Conservation (phyloP, 1,139 yeast genomes). For the Spencermartinsiella ligniputridi region DNA sequence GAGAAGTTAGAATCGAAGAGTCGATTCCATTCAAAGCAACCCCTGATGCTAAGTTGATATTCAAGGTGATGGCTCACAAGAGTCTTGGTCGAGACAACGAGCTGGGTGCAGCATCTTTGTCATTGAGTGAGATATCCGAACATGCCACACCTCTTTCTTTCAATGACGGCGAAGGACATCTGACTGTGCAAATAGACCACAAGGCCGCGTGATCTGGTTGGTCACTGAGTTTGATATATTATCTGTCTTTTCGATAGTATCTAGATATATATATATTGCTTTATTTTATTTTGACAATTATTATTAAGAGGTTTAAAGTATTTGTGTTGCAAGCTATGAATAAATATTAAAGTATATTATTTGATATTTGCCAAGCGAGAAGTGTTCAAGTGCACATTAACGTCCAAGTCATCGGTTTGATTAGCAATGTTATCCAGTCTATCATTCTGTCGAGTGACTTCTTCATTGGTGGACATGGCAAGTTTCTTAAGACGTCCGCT, state of each 20-base stretch:
- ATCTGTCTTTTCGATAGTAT: too few relatives aligned
- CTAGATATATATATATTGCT: too few relatives aligned
- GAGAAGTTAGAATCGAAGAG: constrained; percentile 57
- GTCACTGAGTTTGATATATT: too few relatives aligned
- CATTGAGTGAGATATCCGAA: constrained; percentile 23
- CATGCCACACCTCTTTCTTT: constrained; percentile 4
- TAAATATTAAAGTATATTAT: too few relatives aligned
- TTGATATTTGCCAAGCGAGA: constrained; percentile 38
- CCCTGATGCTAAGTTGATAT: constrained; percentile 52
- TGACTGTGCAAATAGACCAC: constrained; percentile 8
- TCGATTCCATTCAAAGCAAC: constrained; percentile 63
- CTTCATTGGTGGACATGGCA: constrained; percentile 50
- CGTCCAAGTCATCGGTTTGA: constrained; percentile 49
- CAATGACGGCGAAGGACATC: background rate
- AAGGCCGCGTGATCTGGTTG: constrained; percentile 1
- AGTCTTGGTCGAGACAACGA: constrained; percentile 67
- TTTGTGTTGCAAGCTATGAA: background rate
- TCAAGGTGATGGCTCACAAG: constrained; percentile 64
- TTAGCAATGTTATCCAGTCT: constrained; percentile 52
- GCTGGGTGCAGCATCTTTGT: constrained; percentile 49
- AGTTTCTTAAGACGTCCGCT: constrained; percentile 47
- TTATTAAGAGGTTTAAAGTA: constrained; percentile 1
- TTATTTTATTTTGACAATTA: constrained; percentile 4
- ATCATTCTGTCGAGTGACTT: constrained; percentile 47
- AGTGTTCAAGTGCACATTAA: constrained; percentile 48